Evolutionary conservation across 2,329 filamentous ascomycete species (phyloP).

Genomic region (Gyromitra esculenta): DNA sequence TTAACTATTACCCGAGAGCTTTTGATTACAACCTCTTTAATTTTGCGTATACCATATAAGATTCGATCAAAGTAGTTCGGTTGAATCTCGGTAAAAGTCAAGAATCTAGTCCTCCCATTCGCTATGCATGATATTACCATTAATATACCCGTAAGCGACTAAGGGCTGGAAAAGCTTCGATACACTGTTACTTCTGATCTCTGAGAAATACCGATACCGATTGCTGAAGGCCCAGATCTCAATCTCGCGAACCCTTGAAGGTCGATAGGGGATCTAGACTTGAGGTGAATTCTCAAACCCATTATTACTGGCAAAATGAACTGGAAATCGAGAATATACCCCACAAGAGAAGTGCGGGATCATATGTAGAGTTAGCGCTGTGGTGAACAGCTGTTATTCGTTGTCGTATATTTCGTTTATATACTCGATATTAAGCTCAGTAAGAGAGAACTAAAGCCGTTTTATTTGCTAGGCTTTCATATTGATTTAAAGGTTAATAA

Average conservation of each 20-base stretch:
- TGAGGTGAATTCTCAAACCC: no score
- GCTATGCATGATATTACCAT: background rate
- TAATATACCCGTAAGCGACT: background rate
- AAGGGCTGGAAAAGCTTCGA: background rate
- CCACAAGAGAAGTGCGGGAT: no score
- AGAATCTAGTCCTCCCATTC: background rate
- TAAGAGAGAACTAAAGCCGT: background rate
- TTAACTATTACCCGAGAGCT: background rate
- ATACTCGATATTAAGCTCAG: background rate
- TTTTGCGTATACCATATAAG: background rate
- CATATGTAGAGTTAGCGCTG: no score
- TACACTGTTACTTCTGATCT: background rate
- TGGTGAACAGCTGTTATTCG: background rate
- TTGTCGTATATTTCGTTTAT: background rate
- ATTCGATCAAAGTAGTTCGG: background rate
- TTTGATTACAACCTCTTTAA: background rate
- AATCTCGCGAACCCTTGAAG: no score
- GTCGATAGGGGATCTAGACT: no score
- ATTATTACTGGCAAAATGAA: no score
- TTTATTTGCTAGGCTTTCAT: background rate
- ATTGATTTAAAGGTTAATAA: background rate
- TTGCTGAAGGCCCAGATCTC: no score
- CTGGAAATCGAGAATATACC: no score
- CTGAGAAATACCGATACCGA: background rate
- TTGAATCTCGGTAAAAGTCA: background rate